These are phyloP conservation scores for Solanum hybrid DNA, from an alignment of 305 asterid species.

Conservation along the genomic window DNA sequence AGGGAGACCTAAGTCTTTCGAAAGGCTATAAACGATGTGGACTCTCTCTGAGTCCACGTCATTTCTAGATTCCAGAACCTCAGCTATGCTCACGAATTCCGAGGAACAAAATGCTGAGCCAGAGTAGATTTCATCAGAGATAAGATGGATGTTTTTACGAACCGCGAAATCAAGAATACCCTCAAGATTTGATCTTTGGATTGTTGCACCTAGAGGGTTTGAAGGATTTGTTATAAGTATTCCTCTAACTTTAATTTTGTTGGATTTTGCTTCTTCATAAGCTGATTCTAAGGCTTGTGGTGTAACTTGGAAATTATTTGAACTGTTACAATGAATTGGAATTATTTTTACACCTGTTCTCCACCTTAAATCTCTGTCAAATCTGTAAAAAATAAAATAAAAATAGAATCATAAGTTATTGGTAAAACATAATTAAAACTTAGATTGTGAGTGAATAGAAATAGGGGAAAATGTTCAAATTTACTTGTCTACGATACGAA, in stretches of 20 bases:
- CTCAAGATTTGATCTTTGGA: conserved; percentile 35
- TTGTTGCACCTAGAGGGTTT: conserved; percentile 71
- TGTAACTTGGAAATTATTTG: conserved; percentile 63
- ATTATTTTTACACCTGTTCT: conserved; percentile 75
- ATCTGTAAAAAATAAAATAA: conserved; percentile 26
- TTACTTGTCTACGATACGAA: neutral
- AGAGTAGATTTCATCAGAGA: conserved; percentile 80
- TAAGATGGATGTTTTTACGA: conserved; percentile 51
- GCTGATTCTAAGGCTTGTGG: conserved; percentile 51
- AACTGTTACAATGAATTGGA: conserved; percentile 66
- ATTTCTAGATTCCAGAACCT: conserved; percentile 32
- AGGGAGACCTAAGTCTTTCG: conserved; percentile 75
- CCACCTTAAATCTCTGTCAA: conserved; percentile 86
- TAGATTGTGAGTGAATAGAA: neutral
- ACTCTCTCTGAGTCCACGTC: conserved; percentile 42
- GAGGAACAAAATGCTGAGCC: conserved; percentile 55
- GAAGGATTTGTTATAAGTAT: conserved; percentile 75
- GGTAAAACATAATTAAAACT: neutral
- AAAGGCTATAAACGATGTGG: conserved; percentile 72
- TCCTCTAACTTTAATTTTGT: conserved; percentile 43
- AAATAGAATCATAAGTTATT: neutral
- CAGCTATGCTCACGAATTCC: conserved; percentile 63
- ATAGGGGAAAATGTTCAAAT: neutral
- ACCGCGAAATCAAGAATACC: conserved; percentile 45
- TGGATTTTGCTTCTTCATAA: conserved; percentile 32